A percentile compares a stretch with the other conserved stretches of the same genome.
These are phyloP conservation scores for Elasticomyces elasticus DNA, from an alignment of 495 filamentous ascomycete genomes.

Conservation along the genomic window DNA sequence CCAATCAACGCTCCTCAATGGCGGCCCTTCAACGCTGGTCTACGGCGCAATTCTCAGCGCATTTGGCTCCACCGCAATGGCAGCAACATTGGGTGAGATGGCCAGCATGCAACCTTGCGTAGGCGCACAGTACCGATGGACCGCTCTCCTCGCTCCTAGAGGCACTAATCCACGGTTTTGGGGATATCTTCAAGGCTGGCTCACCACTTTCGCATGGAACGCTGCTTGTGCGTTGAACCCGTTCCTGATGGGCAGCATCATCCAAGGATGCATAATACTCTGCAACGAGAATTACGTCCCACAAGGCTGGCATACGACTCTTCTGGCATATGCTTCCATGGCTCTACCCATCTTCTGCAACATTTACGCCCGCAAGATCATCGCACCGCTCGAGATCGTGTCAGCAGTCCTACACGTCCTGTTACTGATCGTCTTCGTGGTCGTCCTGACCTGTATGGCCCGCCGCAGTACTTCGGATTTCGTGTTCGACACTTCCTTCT, in stretches of 20 bases:
- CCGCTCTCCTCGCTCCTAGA: conserved; percentile 15
- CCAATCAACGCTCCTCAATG: conserved; percentile 24
- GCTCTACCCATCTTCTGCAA: conserved; percentile 3
- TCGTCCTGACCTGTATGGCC: conserved; percentile 4
- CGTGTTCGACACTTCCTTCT: conserved; percentile 11
- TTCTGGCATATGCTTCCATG: not conserved
- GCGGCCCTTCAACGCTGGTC: conserved; percentile 29
- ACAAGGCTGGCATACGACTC: conserved; percentile 1
- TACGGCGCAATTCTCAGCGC: conserved; percentile 27
- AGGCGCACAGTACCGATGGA: conserved; percentile 20
- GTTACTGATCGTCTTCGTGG: conserved; percentile 2
- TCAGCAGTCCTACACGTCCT: conserved; percentile 1
- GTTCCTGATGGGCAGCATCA: not conserved
- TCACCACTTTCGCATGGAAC: conserved; percentile 8
- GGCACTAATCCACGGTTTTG: conserved; percentile 17
- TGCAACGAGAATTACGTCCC: conserved; percentile 1
- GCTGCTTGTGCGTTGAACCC: conserved; percentile 1
- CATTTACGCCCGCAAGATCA: not conserved
- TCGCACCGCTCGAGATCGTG: conserved; percentile 1
- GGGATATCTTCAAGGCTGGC: conserved; percentile 20
- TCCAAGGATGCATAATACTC: conserved; percentile 3
- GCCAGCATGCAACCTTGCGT: conserved; percentile 28
- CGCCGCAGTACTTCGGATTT: conserved; percentile 4
- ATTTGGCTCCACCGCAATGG: conserved; percentile 25
- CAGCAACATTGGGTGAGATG: conserved; percentile 31